Conservation (phyloP, 352 stramenopile species). For the Phytopythium litorale region DNA sequence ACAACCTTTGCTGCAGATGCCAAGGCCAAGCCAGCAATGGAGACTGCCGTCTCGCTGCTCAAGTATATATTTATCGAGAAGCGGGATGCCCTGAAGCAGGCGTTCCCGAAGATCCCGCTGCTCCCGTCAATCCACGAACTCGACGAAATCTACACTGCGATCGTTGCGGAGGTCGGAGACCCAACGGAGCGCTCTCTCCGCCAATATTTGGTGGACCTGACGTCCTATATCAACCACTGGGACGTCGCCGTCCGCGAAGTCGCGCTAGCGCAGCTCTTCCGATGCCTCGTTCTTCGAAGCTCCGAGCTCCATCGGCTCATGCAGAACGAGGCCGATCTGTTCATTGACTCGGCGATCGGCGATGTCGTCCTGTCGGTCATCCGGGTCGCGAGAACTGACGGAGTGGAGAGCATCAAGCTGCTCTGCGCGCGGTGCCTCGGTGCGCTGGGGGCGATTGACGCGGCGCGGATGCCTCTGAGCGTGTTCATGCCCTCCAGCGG, state of each 20-base stretch:
- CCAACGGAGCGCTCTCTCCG: constrained; percentile 31
- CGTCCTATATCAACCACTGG: constrained; percentile 72
- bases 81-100: constrained; percentile 43
- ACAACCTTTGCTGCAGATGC: neutral
- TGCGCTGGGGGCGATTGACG: constrained; percentile 76
- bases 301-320: constrained; percentile 61
- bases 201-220: constrained; percentile 54
- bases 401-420: constrained; percentile 56
- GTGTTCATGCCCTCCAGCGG: constrained; percentile 52
- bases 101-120: constrained; percentile 66
- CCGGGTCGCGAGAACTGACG: constrained; percentile 62
- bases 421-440: constrained; percentile 72
- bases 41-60: constrained; percentile 30
- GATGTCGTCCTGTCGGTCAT: constrained; percentile 66
- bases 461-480: constrained; percentile 61
- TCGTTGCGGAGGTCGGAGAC: constrained; percentile 62
- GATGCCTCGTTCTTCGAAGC: constrained; percentile 54
- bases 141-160: constrained; percentile 50
- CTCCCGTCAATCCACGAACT: constrained; percentile 65
- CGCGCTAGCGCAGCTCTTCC: constrained; percentile 64
- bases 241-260: constrained; percentile 77
- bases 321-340: constrained; percentile 66
- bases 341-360: constrained; percentile 54
- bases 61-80: constrained; percentile 80
- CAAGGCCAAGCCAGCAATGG: constrained; percentile 9